Percentiles rank a stretch among this genome's conserved stretches.
These are phyloP conservation scores for Zarea fungicola DNA, from an alignment of 2,329 filamentous ascomycete species.

Conservation along the genomic window DNA sequence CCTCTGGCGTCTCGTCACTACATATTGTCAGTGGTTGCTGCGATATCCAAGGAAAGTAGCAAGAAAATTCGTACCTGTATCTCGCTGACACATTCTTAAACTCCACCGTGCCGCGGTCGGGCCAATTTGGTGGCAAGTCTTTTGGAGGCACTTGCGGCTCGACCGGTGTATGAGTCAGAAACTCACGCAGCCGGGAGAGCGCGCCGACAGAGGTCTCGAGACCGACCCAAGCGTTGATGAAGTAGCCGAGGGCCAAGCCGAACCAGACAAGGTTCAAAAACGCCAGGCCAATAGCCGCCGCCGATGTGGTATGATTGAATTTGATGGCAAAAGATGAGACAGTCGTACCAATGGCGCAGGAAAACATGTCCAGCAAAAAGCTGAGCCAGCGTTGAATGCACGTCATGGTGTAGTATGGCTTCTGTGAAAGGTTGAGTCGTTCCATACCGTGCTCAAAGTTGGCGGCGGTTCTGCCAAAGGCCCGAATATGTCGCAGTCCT, in stretches of 20 bases:
- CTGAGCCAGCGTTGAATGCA: conserved; percentile 51
- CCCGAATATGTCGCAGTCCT: conserved; percentile 43
- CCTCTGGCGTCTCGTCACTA: background rate
- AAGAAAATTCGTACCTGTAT: background rate
- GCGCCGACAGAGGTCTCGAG: background rate
- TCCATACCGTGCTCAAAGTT: conserved; percentile 36
- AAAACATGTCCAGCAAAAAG: conserved; percentile 42
- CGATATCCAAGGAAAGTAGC: background rate
- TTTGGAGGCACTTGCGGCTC: background rate
- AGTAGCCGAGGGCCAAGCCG: conserved; percentile 19
- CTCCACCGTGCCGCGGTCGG: background rate
- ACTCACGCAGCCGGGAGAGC: background rate
- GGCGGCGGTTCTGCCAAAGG: conserved; percentile 45
- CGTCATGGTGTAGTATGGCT: conserved; percentile 49
- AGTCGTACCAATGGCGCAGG: conserved; percentile 37
- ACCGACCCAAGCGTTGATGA: conserved; percentile 22
- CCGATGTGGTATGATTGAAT: conserved; percentile 5
- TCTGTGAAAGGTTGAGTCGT: conserved; percentile 46
- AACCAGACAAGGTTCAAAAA: conserved; percentile 19
- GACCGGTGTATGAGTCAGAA: background rate
- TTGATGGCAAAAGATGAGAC: conserved; percentile 38
- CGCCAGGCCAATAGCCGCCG: conserved; percentile 4
- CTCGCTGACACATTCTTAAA: background rate
- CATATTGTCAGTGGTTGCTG: background rate
- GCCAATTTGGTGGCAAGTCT: background rate